These are phyloP conservation scores for Fistulinella cinereoalba DNA, from an alignment of 1,284 basidiomycete genomes.

Conservation along the genomic window DNA sequence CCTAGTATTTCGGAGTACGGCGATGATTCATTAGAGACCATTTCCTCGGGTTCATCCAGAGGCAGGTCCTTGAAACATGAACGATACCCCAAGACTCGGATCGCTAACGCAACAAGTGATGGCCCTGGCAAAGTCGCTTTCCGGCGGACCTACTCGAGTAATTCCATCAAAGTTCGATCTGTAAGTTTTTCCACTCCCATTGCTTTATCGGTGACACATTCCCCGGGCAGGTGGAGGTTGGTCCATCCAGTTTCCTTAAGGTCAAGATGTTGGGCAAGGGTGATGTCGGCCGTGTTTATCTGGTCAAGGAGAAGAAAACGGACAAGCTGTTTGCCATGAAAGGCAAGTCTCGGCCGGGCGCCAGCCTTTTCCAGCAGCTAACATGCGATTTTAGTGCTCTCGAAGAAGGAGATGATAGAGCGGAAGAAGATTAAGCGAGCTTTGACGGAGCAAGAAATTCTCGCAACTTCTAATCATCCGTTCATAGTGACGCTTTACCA, in stretches of 20 bases:
- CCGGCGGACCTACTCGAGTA: constrained; percentile 92
- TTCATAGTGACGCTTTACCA: constrained; percentile 98
- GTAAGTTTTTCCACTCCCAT: constrained; percentile 44
- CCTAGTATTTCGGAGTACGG: constrained; percentile 54
- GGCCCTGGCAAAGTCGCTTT: constrained; percentile 72
- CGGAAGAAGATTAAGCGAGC: constrained; percentile 98
- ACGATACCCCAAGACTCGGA: constrained; percentile 41
- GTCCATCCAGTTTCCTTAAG: constrained; percentile 89
- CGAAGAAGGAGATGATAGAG: constrained; percentile 98
- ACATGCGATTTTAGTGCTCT: constrained; percentile 67
- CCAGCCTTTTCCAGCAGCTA: constrained; percentile 26
- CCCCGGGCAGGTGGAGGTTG: constrained; percentile 75
- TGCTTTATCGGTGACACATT: not conserved
- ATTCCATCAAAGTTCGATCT: constrained; percentile 93
- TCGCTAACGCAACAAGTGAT: constrained; percentile 43
- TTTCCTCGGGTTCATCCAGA: constrained; percentile 69
- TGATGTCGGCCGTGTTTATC: constrained; percentile 94
- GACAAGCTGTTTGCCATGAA: constrained; percentile 96
- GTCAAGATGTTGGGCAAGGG: constrained; percentile 94
- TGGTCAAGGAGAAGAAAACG: constrained; percentile 94
- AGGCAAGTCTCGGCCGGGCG: constrained; percentile 49
- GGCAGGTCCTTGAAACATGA: constrained; percentile 42
- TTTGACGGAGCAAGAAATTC: constrained; percentile 93
- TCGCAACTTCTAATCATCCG: constrained; percentile 94
- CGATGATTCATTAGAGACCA: constrained; percentile 65